Evolutionary conservation across 495 filamentous ascomycete genomes (phyloP).

Genomic region (Aspergillus sclerotiicarbonarius): DNA sequence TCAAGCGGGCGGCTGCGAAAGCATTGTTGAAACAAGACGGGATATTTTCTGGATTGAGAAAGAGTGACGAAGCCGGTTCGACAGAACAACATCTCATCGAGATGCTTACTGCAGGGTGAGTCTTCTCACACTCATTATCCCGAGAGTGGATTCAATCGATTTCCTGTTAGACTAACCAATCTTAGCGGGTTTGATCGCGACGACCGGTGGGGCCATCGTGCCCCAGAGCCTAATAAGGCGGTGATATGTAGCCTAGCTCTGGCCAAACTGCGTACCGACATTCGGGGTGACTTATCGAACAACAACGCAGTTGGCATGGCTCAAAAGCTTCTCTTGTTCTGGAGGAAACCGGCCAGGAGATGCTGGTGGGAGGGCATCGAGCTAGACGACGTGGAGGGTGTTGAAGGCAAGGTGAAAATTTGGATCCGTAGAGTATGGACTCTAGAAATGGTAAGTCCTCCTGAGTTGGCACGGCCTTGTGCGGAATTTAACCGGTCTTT

Average conservation of each 20-base stretch:
- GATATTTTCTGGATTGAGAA: constrained; percentile 91
- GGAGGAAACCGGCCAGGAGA: constrained; percentile 91
- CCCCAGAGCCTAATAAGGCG: constrained; percentile 93
- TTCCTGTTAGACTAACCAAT: constrained; percentile 16
- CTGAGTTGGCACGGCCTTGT: neutral
- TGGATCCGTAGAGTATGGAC: constrained; percentile 99
- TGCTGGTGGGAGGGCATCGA: constrained; percentile 99
- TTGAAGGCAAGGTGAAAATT: constrained; percentile 90
- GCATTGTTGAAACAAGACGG: constrained; percentile 87
- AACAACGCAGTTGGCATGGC: constrained; percentile 94
- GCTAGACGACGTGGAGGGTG: constrained; percentile 81
- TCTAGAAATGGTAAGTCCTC: constrained; percentile 79
- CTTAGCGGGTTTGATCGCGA: constrained; percentile 91
- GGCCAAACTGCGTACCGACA: constrained; percentile 87
- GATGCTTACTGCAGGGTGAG: constrained; percentile 97
- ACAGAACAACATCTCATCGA: constrained; percentile 99
- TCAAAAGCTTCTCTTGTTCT: constrained; percentile 96
- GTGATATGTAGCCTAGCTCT: constrained; percentile 96
- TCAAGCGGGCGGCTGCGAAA: constrained; percentile 89
- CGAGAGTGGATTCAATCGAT: neutral
- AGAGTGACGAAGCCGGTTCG: constrained; percentile 92
- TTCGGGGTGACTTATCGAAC: constrained; percentile 72
- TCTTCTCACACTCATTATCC: constrained; percentile 10
- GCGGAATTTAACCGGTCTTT: constrained; percentile 15
- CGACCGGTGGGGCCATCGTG: constrained; percentile 93